These are phyloP conservation scores for Mycena sp. DNA, from an alignment of 1,284 basidiomycete species.

Conservation along the genomic window DNA sequence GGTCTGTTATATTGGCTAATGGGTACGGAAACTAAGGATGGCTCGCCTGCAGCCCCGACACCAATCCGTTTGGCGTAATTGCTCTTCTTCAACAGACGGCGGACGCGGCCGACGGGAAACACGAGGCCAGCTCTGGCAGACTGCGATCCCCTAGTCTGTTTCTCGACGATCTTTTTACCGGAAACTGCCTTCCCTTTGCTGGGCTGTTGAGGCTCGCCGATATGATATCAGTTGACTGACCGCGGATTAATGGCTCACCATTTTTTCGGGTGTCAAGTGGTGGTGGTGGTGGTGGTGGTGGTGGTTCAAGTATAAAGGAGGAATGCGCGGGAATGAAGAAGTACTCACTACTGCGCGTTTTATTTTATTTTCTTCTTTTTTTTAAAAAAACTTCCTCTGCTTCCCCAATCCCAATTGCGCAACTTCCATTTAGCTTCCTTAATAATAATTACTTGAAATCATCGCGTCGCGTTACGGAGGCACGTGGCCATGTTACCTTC, in stretches of 20 bases:
- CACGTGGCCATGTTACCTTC: background rate
- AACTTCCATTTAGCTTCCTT: no score
- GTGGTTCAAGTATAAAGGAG: no score
- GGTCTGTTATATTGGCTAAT: background rate
- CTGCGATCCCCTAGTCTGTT: conserved; percentile 52
- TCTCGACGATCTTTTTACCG: no score
- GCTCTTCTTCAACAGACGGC: conserved; percentile 84
- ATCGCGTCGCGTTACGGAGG: background rate
- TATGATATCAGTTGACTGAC: no score
- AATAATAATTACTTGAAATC: no score
- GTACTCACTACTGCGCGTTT: no score
- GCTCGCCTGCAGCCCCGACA: conserved; percentile 76
- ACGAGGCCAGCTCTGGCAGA: conserved; percentile 84
- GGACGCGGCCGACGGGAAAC: conserved; percentile 91
- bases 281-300: background rate
- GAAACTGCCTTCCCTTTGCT: background rate
- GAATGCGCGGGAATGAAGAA: no score
- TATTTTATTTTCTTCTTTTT: no score
- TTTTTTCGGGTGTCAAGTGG: no score
- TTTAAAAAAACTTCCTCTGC: background rate
- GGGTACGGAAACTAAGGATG: background rate
- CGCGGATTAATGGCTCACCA: no score
- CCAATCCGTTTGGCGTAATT: conserved; percentile 82
- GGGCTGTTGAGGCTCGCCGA: no score
- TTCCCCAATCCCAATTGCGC: no score